Percentiles rank a stretch among this genome's conserved stretches.
Conservation (phyloP, 2,329 filamentous ascomycete species). For the Calonectria naviculata region DNA sequence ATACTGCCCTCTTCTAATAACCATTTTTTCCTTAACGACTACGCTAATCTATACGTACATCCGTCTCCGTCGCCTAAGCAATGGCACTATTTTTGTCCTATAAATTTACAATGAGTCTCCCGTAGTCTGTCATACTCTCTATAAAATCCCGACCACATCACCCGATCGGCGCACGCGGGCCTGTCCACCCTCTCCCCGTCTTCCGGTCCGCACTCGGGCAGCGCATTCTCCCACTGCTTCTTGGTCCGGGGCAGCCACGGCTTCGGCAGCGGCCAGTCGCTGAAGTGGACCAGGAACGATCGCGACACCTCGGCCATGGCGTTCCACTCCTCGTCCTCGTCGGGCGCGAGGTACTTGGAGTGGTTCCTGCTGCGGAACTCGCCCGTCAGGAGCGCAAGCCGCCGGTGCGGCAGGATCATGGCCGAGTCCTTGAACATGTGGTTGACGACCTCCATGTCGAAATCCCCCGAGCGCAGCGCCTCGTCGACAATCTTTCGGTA, state of each 20-base stretch:
- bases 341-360: no score
- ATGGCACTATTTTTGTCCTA: neutral
- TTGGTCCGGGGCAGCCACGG: conserved; percentile 15
- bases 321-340: no score
- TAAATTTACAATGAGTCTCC: neutral
- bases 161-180: neutral
- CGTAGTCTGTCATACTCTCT: neutral
- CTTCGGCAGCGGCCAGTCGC: no score
- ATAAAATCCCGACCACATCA: conserved; percentile 17
- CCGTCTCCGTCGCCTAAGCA: neutral
- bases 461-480: neutral
- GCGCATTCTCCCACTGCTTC: conserved; percentile 13
- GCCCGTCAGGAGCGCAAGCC: conserved; percentile 12
- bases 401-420: conserved; percentile 24
- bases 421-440: conserved; percentile 23
- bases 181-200: neutral
- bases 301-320: no score
- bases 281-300: no score
- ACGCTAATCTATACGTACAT: neutral
- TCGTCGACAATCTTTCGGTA: no score
- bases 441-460: conserved; percentile 28
- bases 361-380: no score
- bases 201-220: neutral
- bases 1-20: no score
- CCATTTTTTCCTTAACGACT: neutral